phyloP scores from a whole-genome alignment of 129 eudicot genomes.

The Helianthus tuberosus region DNA sequence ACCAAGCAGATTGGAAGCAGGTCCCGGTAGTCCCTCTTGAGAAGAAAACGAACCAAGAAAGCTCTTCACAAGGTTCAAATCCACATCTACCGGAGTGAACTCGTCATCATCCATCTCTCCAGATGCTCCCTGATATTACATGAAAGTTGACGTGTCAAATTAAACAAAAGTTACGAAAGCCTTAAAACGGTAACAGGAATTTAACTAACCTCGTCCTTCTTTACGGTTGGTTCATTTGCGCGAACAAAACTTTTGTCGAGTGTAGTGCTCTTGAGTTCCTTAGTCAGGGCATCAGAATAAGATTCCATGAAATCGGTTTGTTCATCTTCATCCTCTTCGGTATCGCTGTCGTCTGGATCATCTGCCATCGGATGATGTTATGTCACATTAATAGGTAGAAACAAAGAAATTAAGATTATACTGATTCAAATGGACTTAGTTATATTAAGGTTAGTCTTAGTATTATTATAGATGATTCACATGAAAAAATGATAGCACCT shows the following conservation, averaged over 20 bases:
- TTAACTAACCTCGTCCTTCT: conserved; percentile 63
- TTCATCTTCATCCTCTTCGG: conserved; percentile 49
- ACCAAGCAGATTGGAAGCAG: conserved; percentile 90
- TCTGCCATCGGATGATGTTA: conserved; percentile 46
- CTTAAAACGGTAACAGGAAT: not conserved
- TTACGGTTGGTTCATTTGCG: conserved; percentile 57
- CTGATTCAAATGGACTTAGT: not conserved
- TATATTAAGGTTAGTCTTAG: not conserved
- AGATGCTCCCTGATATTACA: conserved; percentile 59
- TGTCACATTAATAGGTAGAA: not conserved
- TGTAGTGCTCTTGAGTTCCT: conserved; percentile 72
- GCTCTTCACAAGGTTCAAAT: conserved; percentile 84
- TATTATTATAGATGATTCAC: not conserved
- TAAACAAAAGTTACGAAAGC: not conserved
- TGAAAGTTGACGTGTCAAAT: not conserved
- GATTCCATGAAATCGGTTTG: conserved; percentile 64
- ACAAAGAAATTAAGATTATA: not conserved
- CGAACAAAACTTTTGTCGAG: conserved; percentile 74
- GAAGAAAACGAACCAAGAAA: conserved; percentile 86
- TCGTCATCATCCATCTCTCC: conserved; percentile 53
- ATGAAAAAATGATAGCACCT: not conserved
- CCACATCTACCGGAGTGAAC: conserved; percentile 83
- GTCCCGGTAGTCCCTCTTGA: conserved; percentile 95
- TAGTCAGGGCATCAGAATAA: conserved; percentile 68
- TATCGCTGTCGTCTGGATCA: conserved; percentile 63